Conservation (phyloP, 352 stramenopile genomes). For the Thalassiosira livingstoniorum region DNA sequence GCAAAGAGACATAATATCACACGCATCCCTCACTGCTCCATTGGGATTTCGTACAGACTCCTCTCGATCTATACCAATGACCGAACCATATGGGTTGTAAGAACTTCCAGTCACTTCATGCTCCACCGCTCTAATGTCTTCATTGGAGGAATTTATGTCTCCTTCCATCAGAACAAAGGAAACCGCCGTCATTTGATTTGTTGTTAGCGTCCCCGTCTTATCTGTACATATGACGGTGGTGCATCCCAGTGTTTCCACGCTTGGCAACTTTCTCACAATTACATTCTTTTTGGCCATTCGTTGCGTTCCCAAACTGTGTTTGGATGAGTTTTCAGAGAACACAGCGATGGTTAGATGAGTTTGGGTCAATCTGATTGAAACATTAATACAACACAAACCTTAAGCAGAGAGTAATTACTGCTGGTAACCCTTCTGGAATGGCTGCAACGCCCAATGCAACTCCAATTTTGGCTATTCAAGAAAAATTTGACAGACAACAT, state of each 20-base stretch:
- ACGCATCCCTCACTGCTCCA: slow-evolving; percentile 80
- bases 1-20: slow-evolving; percentile 88
- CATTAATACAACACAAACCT: too few species aligned
- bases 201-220: slow-evolving; percentile 89
- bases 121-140: slow-evolving; percentile 16
- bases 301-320: slow-evolving; percentile 90
- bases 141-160: slow-evolving; percentile 12
- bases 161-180: slow-evolving; percentile 33
- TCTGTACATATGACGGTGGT: slow-evolving; percentile 92
- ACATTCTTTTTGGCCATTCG: slow-evolving; percentile 95
- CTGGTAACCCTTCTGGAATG: slow-evolving; percentile 96
- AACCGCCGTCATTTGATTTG: slow-evolving; percentile 91
- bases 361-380: too few species aligned
- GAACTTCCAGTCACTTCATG: slow-evolving; percentile 33
- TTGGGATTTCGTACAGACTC: slow-evolving; percentile 19
- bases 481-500: too few species aligned
- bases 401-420: slow-evolving; percentile 80
- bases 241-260: slow-evolving; percentile 94
- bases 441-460: slow-evolving; percentile 96
- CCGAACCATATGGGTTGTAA: slow-evolving; percentile 35
- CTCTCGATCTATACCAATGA: slow-evolving; percentile 28
- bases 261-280: slow-evolving; percentile 76
- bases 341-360: too few species aligned
- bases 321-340: too few species aligned
- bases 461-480: slow-evolving; percentile 97